phyloP scores from a whole-genome alignment of 2,329 filamentous ascomycete species.

The Sporothrix brunneoviolacea region DNA sequence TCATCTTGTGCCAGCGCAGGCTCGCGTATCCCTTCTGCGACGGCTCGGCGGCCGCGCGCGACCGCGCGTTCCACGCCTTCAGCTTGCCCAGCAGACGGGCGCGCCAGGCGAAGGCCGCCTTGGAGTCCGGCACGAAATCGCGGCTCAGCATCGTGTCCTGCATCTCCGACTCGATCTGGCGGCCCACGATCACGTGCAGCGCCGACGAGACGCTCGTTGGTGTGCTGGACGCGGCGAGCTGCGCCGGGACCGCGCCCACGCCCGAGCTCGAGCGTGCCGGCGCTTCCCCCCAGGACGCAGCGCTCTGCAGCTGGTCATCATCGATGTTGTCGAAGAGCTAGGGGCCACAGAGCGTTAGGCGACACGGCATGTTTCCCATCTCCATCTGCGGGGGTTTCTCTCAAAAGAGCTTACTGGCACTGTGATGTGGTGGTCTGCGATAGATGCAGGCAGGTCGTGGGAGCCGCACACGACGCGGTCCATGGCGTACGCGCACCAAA shows the following conservation, averaged over 20 bases:
- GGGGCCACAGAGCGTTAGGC: neutral
- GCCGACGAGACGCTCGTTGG: slow-evolving; percentile 23
- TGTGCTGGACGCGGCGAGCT: slow-evolving; percentile 11
- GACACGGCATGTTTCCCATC: neutral
- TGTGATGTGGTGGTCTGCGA: slow-evolving; percentile 25
- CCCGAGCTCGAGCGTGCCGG: neutral
- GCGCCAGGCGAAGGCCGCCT: slow-evolving; percentile 21
- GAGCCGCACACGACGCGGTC: slow-evolving; percentile 24
- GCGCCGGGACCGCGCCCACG: neutral
- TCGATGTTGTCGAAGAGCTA: slow-evolving; percentile 22
- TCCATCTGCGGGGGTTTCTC: too few relatives aligned
- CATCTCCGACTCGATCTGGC: slow-evolving; percentile 26
- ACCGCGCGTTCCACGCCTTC: slow-evolving; percentile 18
- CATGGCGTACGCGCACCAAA: slow-evolving; percentile 27
- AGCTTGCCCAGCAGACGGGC: slow-evolving; percentile 22
- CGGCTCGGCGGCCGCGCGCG: slow-evolving; percentile 20
- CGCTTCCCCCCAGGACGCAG: neutral
- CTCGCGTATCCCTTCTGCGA: slow-evolving; percentile 17
- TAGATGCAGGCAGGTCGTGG: slow-evolving; percentile 23
- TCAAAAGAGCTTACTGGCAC: slow-evolving; percentile 16
- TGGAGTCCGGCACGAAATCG: slow-evolving; percentile 21
- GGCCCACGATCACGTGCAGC: slow-evolving; percentile 23
- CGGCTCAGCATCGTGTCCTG: slow-evolving; percentile 20
- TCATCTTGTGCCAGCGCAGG: slow-evolving; percentile 25
- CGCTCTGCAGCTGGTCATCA: slow-evolving; percentile 20